A percentile compares a stretch with the other conserved stretches of the same genome.
These are phyloP conservation scores for Leptoxyphium fumago DNA, from an alignment of 2,329 filamentous ascomycete species.

Conservation along the genomic window DNA sequence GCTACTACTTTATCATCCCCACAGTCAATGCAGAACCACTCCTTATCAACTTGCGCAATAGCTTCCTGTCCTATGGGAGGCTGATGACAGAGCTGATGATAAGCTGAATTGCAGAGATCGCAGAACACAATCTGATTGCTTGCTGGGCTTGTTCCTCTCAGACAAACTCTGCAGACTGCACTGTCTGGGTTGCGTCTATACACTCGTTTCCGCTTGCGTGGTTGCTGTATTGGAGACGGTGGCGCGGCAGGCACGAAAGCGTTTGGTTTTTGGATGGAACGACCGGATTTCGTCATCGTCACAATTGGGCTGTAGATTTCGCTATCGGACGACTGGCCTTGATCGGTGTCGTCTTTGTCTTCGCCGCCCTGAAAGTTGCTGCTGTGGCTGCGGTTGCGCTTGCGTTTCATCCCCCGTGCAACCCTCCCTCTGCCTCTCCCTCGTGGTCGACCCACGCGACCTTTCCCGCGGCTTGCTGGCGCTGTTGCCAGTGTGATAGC, in stretches of 20 bases:
- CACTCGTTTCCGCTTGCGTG: constrained; percentile 43
- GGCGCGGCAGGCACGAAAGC: constrained; percentile 44
- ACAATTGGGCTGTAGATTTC: constrained; percentile 39
- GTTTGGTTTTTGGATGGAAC: constrained; percentile 53
- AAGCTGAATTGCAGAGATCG: constrained; percentile 63
- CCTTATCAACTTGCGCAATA: constrained; percentile 48
- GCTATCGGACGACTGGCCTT: constrained; percentile 16
- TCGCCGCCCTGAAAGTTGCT: constrained; percentile 12
- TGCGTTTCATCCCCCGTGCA: constrained; percentile 18
- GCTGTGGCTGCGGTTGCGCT: constrained; percentile 11
- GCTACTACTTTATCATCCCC: constrained; percentile 31
- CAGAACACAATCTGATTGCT: constrained; percentile 76
- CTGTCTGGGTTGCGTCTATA: constrained; percentile 39
- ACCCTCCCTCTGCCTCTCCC: constrained; percentile 6
- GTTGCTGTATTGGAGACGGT: constrained; percentile 25
- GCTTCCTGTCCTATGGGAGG: constrained; percentile 58
- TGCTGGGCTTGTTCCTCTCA: constrained; percentile 54
- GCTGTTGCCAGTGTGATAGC: not conserved
- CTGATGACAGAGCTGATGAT: constrained; percentile 71
- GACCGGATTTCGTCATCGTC: constrained; percentile 61
- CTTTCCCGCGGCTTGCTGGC: not conserved
- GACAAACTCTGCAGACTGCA: constrained; percentile 56
- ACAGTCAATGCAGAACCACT: constrained; percentile 60
- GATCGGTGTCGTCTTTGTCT: constrained; percentile 26
- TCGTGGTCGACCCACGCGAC: constrained; percentile 4